Evolutionary conservation across 2,329 filamentous ascomycete genomes (phyloP).

Genomic region (Ophiognomonia clavigignenti-juglandacearum): DNA sequence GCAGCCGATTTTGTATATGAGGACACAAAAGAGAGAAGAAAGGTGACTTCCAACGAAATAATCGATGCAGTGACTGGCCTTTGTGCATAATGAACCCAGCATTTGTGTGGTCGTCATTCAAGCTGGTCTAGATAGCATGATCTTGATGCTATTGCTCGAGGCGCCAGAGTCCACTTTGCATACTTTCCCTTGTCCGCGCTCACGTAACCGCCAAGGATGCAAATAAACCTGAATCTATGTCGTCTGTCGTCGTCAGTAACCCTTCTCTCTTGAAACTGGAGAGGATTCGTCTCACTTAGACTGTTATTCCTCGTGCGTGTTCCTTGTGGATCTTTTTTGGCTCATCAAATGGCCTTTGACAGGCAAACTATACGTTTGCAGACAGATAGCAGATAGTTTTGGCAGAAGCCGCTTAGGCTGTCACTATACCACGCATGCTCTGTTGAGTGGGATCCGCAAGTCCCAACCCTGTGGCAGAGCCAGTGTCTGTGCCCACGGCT

Average conservation of each 20-base stretch:
- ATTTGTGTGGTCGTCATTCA: neutral
- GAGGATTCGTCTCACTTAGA: neutral
- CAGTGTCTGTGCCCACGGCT: neutral
- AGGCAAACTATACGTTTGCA: neutral
- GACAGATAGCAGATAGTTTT: no score
- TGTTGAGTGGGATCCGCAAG: neutral
- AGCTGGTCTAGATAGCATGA: neutral
- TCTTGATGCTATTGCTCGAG: neutral
- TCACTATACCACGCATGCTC: neutral
- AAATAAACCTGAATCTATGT: neutral
- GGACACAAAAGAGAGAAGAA: neutral
- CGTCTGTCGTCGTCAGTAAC: neutral
- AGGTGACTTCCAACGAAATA: neutral
- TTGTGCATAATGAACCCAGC: neutral
- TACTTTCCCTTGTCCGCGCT: neutral
- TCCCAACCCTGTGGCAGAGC: neutral
- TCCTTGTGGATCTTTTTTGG: neutral
- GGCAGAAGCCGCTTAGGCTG: neutral
- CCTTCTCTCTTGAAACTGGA: neutral
- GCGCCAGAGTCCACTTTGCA: neutral
- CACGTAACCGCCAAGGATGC: neutral
- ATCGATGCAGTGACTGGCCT: neutral
- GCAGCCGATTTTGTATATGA: neutral
- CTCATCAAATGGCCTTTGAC: neutral
- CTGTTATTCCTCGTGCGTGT: neutral